A percentile compares a stretch with the other conserved stretches of the same genome.
Conservation (phyloP, 257 asterid species). For the Rauvolfia tetraphylla region DNA sequence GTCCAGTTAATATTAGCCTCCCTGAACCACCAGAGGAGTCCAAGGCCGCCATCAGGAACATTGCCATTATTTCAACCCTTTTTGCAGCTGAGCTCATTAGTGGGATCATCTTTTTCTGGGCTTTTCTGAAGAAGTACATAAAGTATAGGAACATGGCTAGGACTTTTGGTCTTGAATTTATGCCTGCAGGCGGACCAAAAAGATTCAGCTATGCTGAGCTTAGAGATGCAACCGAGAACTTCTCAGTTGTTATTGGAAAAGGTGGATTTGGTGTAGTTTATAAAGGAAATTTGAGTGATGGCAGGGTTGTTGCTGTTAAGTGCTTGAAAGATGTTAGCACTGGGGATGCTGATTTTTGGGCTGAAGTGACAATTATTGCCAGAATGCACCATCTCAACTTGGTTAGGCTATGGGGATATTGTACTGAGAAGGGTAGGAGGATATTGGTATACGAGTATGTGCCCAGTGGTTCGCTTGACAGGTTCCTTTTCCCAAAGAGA, state of each 20-base stretch:
- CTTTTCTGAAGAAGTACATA: constrained; percentile 65
- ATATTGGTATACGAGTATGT: constrained; percentile 75
- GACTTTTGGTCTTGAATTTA: constrained; percentile 75
- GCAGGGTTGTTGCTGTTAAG: constrained; percentile 76
- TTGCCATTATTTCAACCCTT: constrained; percentile 47
- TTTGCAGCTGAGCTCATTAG: constrained; percentile 74
- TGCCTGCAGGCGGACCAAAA: constrained; percentile 79
- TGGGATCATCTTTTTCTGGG: constrained; percentile 74
- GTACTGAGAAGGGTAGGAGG: constrained; percentile 74
- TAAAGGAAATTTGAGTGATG: constrained; percentile 67
- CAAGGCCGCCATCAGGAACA: constrained; percentile 53
- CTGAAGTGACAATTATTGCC: constrained; percentile 80
- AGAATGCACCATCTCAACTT: constrained; percentile 90
- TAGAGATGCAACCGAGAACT: constrained; percentile 55
- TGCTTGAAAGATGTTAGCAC: constrained; percentile 49
- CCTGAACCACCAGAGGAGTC: constrained; percentile 63
- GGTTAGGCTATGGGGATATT: constrained; percentile 85
- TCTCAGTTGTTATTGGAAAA: constrained; percentile 55
- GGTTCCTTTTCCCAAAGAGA: constrained; percentile 58
- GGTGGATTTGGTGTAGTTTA: constrained; percentile 83
- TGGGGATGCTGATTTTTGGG: constrained; percentile 82
- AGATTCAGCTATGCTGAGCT: constrained; percentile 63
- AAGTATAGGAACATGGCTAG: constrained; percentile 91
- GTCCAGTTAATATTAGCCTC: constrained; percentile 65
- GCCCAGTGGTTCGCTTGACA: constrained; percentile 67